Evolutionary conservation across 305 asterid genomes (phyloP), one percentile per base, ranked within the genome.

Genomic region (Rubia tinctorum): DNA sequence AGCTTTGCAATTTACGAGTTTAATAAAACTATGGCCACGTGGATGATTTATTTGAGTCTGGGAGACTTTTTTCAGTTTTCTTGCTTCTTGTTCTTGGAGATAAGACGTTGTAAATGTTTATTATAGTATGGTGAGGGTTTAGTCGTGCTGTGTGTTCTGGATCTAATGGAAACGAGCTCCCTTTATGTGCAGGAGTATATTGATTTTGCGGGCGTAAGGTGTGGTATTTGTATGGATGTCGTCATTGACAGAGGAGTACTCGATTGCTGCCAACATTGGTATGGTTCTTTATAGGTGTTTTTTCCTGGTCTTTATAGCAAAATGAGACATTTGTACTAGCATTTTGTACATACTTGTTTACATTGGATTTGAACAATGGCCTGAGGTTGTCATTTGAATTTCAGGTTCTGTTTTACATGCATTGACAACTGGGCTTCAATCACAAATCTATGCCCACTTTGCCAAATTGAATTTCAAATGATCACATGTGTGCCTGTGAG

Each of bases 231-330:
- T 80, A 92, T 86, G 96, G 97, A 90, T 81, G 80, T 85, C 69
- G 96, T 95, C 75, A 80, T 95, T 67, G 98, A 95, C 79, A 83
- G 98, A 85, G 99, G 99, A 18, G 96, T 95, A 73, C 90, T 95
- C 67, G 99, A 95, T 87, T 95, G 99, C 89, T 95, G 99, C 83
- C 96, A 92, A 73, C 99, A 95, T 72, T 95, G 99, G 99, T 95
- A 87, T 73, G 40, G 65, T 42, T 18, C 8, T 66, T 66, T 30
- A 22, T 34, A 6, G 44, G 7, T 63, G 12, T 17, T 63, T 15
- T 23, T 20, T 42, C 47, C 43, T 39, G 34, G 69, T 43, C 10
- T 61, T 71, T 40, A 8, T 72, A 25, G 64, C 22, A 8, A 51
- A 65, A 8, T 39, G 27, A 34, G 53, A 66, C 23, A 0, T 18